These are phyloP conservation scores for Stevia rebaudiana DNA, from an alignment of 140 eudicot species.

Conservation along the genomic window DNA sequence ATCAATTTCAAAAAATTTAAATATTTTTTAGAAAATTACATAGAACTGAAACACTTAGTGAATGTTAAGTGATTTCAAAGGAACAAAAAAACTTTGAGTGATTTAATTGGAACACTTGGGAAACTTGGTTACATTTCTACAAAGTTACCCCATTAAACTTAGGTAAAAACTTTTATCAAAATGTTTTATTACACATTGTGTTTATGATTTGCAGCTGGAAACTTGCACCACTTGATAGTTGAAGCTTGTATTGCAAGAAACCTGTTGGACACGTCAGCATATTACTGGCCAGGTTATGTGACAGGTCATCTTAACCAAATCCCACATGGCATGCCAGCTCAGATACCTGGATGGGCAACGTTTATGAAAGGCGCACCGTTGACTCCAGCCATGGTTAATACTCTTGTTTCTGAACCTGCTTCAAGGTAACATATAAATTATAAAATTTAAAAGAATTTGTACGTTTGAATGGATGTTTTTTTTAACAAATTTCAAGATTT, in stretches of 20 bases:
- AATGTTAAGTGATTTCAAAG: no score
- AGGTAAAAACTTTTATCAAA: background rate
- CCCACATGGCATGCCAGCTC: constrained; percentile 59
- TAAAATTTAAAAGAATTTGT: background rate
- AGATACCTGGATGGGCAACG: constrained; percentile 88
- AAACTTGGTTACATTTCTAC: no score
- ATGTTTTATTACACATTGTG: background rate
- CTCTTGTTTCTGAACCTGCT: constrained; percentile 88
- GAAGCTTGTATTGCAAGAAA: constrained; percentile 95
- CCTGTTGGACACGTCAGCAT: constrained; percentile 83
- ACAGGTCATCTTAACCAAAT: constrained; percentile 57
- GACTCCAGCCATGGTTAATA: constrained; percentile 47
- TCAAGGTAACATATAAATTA: constrained; percentile 73
- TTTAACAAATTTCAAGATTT: constrained; percentile 31
- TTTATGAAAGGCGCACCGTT: constrained; percentile 82
- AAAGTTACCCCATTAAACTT: no score
- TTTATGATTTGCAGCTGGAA: constrained; percentile 67
- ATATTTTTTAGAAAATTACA: no score
- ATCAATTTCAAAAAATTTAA: background rate
- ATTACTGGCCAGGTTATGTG: constrained; percentile 95
- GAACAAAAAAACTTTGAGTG: no score
- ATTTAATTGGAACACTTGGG: no score
- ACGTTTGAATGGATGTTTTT: background rate
- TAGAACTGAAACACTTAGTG: no score
- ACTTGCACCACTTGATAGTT: constrained; percentile 81